Evolutionary conservation across 441 rosid species (phyloP), one percentile per base, ranked within the genome.

Genomic region (Metrosideros polymorpha): DNA sequence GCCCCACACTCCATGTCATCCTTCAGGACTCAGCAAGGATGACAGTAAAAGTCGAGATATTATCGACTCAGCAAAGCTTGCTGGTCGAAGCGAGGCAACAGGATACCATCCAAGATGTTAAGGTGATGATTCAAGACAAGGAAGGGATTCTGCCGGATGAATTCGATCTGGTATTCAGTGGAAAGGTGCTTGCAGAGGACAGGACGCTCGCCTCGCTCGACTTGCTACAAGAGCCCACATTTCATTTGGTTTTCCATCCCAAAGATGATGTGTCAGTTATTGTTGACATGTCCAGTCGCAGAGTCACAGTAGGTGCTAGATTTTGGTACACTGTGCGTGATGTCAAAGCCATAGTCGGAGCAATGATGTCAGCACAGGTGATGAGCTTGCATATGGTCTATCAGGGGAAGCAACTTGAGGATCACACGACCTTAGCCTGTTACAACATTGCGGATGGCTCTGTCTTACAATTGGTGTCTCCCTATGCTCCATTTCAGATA

Each of bases 351-450:
- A 87, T 91, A 4, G 85, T 84, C 53, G 89, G 84, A 25, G 17
- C 86, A 47, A 86, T 84, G 85, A 35, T 79, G 53, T 86, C 86
- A 32, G 18, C 27, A 61, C 61, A 89, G 6, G 54, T 42, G 27
- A 61, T 51, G 51, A 12, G 63, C 25, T 39, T 10, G 55, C 6
- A 13, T 54, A 47, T 92, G 39, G 43, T 75, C 55, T 82, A 84
- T 82, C 32, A 25, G 7, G 92, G 89, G 54, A 82, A 85, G 86
- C 61, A 83, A 86, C 92, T 92, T 19, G 89, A 87, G 55, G 91
- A 85, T 84, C 84, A 54, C 43, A 88, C 88, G 85, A 84, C 85
- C 42, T 85, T 92, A 89, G 93, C 91, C 82, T 88, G 57, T 59
- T 87, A 87, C 19, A 76, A 85, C 71, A 66, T 90, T 32, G 25